Percentiles rank a stretch among this genome's conserved stretches.
These are phyloP conservation scores for Cichorium intybus DNA, from an alignment of 140 eudicot species.

Conservation along the genomic window DNA sequence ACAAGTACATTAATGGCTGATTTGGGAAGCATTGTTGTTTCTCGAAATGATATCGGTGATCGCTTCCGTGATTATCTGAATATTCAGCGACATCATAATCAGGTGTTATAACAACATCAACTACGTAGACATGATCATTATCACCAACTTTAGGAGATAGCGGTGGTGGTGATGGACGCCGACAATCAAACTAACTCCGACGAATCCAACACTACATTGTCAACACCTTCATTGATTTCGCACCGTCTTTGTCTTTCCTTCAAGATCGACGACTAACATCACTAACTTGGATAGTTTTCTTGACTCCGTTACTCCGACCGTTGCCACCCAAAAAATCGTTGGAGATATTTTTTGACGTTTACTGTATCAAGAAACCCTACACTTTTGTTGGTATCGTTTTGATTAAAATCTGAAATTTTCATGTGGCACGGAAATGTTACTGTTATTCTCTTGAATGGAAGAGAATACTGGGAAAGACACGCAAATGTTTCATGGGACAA, in stretches of 20 bases:
- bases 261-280: neutral
- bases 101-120: constrained; percentile 11
- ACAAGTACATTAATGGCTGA: too few species aligned
- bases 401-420: neutral
- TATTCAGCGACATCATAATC: constrained; percentile 5
- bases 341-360: too few species aligned
- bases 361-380: neutral
- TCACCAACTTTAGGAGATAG: constrained; percentile 14
- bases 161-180: constrained; percentile 7
- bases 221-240: neutral
- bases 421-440: too few species aligned
- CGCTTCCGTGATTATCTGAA: constrained; percentile 32
- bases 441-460: too few species aligned
- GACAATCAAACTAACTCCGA: too few species aligned
- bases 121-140: constrained; percentile 15
- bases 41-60: constrained; percentile 37
- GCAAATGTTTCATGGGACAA: too few species aligned
- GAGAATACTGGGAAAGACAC: too few species aligned
- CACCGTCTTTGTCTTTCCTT: constrained; percentile 16
- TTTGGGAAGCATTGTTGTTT: too few species aligned
- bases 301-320: too few species aligned
- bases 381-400: neutral
- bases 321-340: too few species aligned
- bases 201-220: constrained; percentile 36
- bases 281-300: too few species aligned